Base-by-base conservation (phyloP, 768 basidiomycete genomes). In the Exidia glandulosa region DNA sequence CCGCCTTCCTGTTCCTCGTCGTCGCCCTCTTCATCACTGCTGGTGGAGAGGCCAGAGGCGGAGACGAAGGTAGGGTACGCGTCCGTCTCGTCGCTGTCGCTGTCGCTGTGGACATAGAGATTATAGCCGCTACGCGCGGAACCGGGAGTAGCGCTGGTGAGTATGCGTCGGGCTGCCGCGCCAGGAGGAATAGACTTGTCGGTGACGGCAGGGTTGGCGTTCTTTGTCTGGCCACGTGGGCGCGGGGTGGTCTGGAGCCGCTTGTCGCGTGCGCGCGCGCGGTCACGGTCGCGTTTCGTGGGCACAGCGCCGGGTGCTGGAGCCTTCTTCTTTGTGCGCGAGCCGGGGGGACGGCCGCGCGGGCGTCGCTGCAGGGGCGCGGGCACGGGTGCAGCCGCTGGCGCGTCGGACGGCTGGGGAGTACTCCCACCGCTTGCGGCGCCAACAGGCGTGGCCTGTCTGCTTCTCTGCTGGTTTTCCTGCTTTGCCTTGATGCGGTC, bases 31-130 rank as follows among this genome's bases (percentile, higher is more conserved):
- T 66, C 66, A 32, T 72, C 73, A 6, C 78, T 78, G 7, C 81
- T 79, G 41, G 82, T 65, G 2, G 74, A 82, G 32, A 83, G n/a
- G n/a, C n/a, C n/a, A n/a, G n/a, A 82, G 25, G 86, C 86, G 31
- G 84, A 81, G 30, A 88, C 75, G 68, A 88, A 87, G 27, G 84
- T 87, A 13, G 86, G 86, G 68, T 85, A 83, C 27, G 57, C 60
- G 32, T 55, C 57, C 6, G 62, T 59, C 32, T 57, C 58, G 19
- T 57, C 45, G 54, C 56, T 58, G 57, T 64, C 57, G 6, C 36
- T 56, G 45, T 66, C 59, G 25, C 47, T 56, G 19, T 60, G 25
- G 23, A 27, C 41, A 19, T 45, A 45, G 16, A 23, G 41, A 45
- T 45, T 13, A 27, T 54, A 54, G 50, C 23, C 50, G 16, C 25